These are phyloP conservation scores for Bathelium albidoporum DNA, from an alignment of 495 filamentous ascomycete species.

Conservation along the genomic window DNA sequence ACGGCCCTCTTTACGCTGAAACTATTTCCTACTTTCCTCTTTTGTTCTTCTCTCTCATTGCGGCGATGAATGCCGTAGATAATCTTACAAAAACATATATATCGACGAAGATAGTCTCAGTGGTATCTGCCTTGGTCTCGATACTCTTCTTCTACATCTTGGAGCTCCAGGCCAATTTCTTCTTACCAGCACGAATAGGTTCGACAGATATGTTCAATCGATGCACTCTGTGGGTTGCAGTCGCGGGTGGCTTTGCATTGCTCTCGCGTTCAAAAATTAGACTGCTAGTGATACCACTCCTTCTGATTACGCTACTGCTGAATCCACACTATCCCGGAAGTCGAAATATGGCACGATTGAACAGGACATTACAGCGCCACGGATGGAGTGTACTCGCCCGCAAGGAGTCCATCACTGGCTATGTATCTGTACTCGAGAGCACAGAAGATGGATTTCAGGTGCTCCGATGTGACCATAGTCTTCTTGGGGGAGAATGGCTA, in stretches of 20 bases:
- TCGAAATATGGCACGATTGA: constrained; percentile 45
- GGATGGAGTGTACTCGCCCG: constrained; percentile 63
- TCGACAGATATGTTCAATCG: constrained; percentile 53
- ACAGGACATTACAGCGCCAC: constrained; percentile 45
- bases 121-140: constrained; percentile 47
- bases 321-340: constrained; percentile 61
- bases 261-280: constrained; percentile 51
- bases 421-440: constrained; percentile 80
- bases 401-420: constrained; percentile 76
- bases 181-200: constrained; percentile 50
- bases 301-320: constrained; percentile 56
- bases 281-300: constrained; percentile 50
- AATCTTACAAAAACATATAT: constrained; percentile 20
- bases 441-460: constrained; percentile 59
- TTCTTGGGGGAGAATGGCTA: constrained; percentile 91
- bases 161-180: constrained; percentile 41
- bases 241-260: constrained; percentile 51
- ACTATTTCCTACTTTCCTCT: constrained; percentile 61
- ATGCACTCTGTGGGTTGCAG: constrained; percentile 56
- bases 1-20: constrained; percentile 69
- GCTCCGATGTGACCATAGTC: constrained; percentile 85
- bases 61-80: constrained; percentile 54
- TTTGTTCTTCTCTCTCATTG: constrained; percentile 54
- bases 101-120: constrained; percentile 28
- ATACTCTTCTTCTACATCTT: constrained; percentile 49